Conservation (phyloP, 2,329 filamentous ascomycete genomes). For the Diaporthe nobilis region DNA sequence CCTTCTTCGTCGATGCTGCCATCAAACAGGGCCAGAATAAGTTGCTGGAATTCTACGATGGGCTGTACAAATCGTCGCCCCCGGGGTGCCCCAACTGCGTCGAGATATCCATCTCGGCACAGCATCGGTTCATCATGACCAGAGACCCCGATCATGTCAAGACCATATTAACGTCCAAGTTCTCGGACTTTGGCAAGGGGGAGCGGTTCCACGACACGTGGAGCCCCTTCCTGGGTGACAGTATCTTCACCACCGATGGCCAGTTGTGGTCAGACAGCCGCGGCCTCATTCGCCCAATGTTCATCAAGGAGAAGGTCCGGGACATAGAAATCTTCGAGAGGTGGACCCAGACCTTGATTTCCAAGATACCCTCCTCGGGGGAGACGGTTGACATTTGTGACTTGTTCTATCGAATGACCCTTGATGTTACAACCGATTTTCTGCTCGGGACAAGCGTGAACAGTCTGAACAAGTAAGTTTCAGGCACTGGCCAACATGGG, state of each 20-base stretch:
- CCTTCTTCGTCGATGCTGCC: conserved; percentile 49
- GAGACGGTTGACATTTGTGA: conserved; percentile 71
- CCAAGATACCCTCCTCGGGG: conserved; percentile 69
- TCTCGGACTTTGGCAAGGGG: conserved; percentile 67
- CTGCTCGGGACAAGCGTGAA: conserved; percentile 73
- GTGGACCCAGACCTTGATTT: conserved; percentile 70
- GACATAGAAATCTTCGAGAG: conserved; percentile 71
- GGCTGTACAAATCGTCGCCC: conserved; percentile 48
- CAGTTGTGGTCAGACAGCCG: conserved; percentile 67
- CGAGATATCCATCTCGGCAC: conserved; percentile 53
- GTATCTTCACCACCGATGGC: conserved; percentile 69
- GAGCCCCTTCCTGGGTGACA: conserved; percentile 65
- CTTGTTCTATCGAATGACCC: conserved; percentile 75
- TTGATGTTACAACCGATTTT: conserved; percentile 78
- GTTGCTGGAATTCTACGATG: conserved; percentile 51
- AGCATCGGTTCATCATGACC: conserved; percentile 60
- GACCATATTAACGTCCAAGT: conserved; percentile 68
- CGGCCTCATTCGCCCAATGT: conserved; percentile 68
- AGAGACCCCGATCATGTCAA: conserved; percentile 71
- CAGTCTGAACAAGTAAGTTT: conserved; percentile 58
- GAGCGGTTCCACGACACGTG: conserved; percentile 58
- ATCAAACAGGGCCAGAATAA: conserved; percentile 50
- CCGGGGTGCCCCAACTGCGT: conserved; percentile 53
- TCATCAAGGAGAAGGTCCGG: conserved; percentile 61
- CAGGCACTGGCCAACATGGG: background rate